phyloP scores from a whole-genome alignment of 768 basidiomycete species.

The Rhizopogon salebrosus region DNA sequence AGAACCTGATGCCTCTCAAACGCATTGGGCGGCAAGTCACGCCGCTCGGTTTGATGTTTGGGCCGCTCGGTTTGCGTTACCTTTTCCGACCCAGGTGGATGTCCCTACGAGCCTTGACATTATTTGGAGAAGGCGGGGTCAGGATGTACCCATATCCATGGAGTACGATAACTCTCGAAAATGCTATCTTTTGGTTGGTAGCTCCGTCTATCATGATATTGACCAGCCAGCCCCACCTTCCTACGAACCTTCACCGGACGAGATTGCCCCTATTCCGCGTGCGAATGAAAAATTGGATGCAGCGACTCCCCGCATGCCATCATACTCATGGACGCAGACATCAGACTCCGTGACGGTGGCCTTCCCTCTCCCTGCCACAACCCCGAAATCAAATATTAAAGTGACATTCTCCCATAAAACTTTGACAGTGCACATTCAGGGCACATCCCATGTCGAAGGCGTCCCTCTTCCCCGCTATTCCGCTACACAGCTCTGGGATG shows the following conservation, averaged over 20 bases:
- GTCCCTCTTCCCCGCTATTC: conserved; percentile 54
- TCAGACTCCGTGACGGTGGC: conserved; percentile 77
- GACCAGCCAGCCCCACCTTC: conserved; percentile 25
- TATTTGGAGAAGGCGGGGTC: conserved; percentile 66
- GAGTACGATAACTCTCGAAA: conserved; percentile 40
- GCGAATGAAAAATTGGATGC: conserved; percentile 50
- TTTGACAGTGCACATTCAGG: conserved; percentile 58
- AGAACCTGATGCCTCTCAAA: conserved; percentile 12
- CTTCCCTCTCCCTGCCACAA: conserved; percentile 75
- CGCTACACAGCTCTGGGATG: conserved; percentile 70
- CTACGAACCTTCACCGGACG: conserved; percentile 60
- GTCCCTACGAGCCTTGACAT: conserved; percentile 41
- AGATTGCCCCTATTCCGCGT: conserved; percentile 66
- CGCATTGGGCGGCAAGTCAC: conserved; percentile 12
- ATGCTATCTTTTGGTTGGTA: conserved; percentile 54
- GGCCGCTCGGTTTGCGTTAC: conserved; percentile 49
- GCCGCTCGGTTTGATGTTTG: conserved; percentile 57
- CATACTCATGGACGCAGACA: conserved; percentile 93
- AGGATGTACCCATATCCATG: conserved; percentile 62
- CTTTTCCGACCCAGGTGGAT: conserved; percentile 26
- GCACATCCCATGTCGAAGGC: conserved; percentile 21
- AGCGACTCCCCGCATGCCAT: conserved; percentile 44
- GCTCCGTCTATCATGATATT: conserved; percentile 46
- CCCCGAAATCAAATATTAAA: conserved; percentile 56
- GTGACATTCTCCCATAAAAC: conserved; percentile 61